Percentiles rank a stretch among this genome's conserved stretches.
phyloP scores from a whole-genome alignment of 2,329 filamentous ascomycete genomes.

The Sarocladium kiliense region DNA sequence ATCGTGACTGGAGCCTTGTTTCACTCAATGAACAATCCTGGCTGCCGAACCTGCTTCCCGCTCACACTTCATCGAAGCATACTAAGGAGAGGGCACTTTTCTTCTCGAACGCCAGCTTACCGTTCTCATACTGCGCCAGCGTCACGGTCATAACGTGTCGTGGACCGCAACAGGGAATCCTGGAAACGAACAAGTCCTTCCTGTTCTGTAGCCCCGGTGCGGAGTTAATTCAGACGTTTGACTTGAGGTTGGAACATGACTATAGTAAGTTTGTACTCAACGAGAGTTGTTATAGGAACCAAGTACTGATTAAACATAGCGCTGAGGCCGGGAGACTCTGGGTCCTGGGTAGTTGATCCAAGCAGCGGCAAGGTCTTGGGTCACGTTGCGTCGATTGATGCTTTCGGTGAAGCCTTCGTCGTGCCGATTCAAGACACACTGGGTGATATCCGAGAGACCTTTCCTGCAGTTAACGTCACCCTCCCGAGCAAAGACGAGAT shows the following conservation, averaged over 20 bases:
- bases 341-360: slow-evolving; percentile 10
- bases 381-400: slow-evolving; percentile 10
- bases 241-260: background rate
- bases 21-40: background rate
- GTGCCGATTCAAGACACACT: background rate
- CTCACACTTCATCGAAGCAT: background rate
- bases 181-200: background rate
- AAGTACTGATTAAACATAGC: slow-evolving; percentile 3
- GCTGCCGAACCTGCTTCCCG: background rate
- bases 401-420: slow-evolving; percentile 10
- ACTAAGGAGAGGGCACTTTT: background rate
- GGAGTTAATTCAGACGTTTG: background rate
- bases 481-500: background rate
- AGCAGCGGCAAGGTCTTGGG: slow-evolving; percentile 7
- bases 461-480: background rate
- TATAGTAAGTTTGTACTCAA: background rate
- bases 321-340: slow-evolving; percentile 9
- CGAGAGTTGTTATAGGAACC: too few relatives aligned
- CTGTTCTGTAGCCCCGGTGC: background rate
- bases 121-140: background rate
- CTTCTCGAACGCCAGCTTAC: background rate
- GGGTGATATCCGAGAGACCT: background rate
- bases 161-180: background rate
- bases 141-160: background rate
- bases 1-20: background rate